phyloP scores from a whole-genome alignment of 768 basidiomycete species.

The Mycena venus region DNA sequence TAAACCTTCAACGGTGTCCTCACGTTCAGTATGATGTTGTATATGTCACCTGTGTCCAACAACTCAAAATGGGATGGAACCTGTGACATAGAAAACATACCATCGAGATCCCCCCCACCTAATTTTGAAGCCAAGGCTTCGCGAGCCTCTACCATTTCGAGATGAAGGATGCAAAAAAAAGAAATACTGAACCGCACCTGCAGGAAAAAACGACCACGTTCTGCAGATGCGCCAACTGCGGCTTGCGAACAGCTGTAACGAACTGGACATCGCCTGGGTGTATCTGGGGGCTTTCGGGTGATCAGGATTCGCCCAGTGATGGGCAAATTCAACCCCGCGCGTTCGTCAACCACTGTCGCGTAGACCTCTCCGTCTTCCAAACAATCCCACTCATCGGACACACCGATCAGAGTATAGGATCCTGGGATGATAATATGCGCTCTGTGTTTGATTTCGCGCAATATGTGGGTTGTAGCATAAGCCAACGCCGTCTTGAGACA shows the following conservation, averaged over 20 bases:
- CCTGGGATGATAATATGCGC: conserved; percentile 64
- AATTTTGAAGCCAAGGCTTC: conserved; percentile 61
- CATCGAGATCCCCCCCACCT: conserved; percentile 69
- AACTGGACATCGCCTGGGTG: conserved; percentile 63
- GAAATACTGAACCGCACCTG: conserved; percentile 45
- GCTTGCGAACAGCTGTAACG: conserved; percentile 56
- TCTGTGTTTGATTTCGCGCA: conserved; percentile 66
- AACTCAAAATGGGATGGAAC: background rate
- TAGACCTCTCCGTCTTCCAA: conserved; percentile 62
- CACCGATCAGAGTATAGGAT: conserved; percentile 65
- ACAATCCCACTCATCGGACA: conserved; percentile 64
- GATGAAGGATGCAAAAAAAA: background rate
- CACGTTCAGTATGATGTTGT: conserved; percentile 61
- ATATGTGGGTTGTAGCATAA: conserved; percentile 57
- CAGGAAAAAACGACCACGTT: conserved; percentile 68
- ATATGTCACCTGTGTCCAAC: conserved; percentile 54
- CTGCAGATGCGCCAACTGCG: conserved; percentile 53
- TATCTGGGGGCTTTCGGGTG: conserved; percentile 65
- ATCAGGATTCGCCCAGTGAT: conserved; percentile 58
- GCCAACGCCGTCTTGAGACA: conserved; percentile 53
- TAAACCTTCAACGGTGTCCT: conserved; percentile 10
- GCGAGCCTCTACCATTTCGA: conserved; percentile 48
- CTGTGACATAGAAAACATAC: conserved; percentile 48
- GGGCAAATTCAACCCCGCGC: conserved; percentile 36
- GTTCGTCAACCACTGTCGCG: conserved; percentile 53